A percentile compares a stretch with the other conserved stretches of the same genome.
Conservation (phyloP, 176 grass and related monocot genomes). For the Leersia perrieri region DNA sequence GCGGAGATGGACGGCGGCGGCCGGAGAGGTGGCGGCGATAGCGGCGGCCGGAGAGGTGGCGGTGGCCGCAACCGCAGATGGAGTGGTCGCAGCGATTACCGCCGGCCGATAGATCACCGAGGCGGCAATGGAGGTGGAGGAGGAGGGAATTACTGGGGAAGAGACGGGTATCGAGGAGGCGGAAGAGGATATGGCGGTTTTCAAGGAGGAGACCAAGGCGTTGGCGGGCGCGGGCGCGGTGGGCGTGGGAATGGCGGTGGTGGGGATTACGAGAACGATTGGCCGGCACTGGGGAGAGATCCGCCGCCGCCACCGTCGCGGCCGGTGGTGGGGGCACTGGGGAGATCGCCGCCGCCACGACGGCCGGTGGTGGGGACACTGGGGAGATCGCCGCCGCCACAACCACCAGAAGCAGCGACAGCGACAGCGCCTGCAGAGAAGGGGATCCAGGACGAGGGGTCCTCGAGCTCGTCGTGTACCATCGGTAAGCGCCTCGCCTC, state of each 20-base stretch:
- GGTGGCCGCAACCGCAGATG: too few species aligned
- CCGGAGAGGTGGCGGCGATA: background rate
- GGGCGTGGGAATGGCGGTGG: background rate
- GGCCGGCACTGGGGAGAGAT: too few species aligned
- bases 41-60: background rate
- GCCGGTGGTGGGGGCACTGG: too few species aligned
- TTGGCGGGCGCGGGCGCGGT: background rate
- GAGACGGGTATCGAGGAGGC: background rate
- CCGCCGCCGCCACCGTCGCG: background rate
- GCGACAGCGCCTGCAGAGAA: background rate
- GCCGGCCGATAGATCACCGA: too few species aligned
- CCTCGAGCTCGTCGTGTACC: conserved; percentile 7
- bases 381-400: too few species aligned
- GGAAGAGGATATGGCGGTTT: too few species aligned
- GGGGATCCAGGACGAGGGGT: background rate
- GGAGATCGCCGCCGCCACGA: too few species aligned
- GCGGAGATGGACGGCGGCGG: conserved; percentile 36
- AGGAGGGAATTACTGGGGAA: background rate
- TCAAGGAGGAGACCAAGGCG: background rate
- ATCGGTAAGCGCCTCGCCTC: conserved; percentile 22
- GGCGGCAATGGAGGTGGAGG: background rate
- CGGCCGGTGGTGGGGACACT: too few species aligned
- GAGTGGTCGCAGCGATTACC: too few species aligned
- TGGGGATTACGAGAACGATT: conserved; percentile 3
- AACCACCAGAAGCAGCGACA: background rate